Conservation (phyloP, 1,284 basidiomycete species). For the Meripilus lineatus region DNA sequence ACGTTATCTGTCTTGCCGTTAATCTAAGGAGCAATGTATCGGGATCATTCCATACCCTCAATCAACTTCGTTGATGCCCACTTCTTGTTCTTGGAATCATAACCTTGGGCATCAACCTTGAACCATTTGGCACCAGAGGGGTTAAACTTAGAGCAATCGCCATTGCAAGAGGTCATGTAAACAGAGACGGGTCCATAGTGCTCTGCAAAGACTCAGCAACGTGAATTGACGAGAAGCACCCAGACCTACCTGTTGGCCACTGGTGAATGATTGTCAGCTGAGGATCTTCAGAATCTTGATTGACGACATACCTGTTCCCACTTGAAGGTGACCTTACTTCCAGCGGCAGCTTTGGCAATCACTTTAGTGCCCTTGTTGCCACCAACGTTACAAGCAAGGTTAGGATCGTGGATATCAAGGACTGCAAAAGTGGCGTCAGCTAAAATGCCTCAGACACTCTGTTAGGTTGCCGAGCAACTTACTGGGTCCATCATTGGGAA, state of each 20-base stretch:
- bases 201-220: conserved; percentile 13
- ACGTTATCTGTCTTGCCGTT: conserved; percentile 17
- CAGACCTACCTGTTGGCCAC: conserved; percentile 19
- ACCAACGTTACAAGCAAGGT: conserved; percentile 27
- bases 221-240: background rate
- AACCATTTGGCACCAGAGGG: conserved; percentile 32
- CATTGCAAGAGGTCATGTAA: conserved; percentile 35
- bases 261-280: conserved; percentile 2
- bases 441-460: too few relatives aligned
- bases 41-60: conserved; percentile 15
- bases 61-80: conserved; percentile 31
- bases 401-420: conserved; percentile 19
- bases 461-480: conserved; percentile 12
- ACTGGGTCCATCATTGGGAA: conserved; percentile 29
- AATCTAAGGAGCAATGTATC: conserved; percentile 14
- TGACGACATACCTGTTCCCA: conserved; percentile 22
- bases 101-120: conserved; percentile 32
- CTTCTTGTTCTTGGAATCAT: conserved; percentile 22
- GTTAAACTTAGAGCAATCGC: conserved; percentile 30
- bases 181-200: conserved; percentile 32
- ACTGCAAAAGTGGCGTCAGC: conserved; percentile 18
- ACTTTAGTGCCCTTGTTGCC: conserved; percentile 22
- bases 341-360: conserved; percentile 22
- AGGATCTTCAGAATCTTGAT: background rate
- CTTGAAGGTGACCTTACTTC: conserved; percentile 24